Evolutionary conservation across 225 moss, liverwort and hornwort species (phyloP), one percentile per base, ranked within the genome.

Genomic region (Sphagnum tenellum): DNA sequence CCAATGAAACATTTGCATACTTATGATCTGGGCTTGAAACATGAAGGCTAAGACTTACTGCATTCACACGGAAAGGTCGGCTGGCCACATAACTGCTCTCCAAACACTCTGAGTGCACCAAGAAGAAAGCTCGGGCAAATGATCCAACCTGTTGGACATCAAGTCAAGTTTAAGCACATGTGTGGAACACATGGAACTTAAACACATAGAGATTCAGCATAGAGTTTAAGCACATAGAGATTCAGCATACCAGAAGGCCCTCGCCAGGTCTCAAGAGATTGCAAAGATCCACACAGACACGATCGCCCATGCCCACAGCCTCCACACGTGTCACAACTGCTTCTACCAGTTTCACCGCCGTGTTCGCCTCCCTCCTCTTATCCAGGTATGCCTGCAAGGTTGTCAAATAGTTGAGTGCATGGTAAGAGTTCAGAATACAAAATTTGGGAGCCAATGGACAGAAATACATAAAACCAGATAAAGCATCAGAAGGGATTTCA

Each of bases 81-180:
- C 84, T 83, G 57, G 84, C 79, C 13, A 83, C 71, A 56, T 88
- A 88, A 51, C 80, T 76, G 50, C 82, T 85, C 70, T 82, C 72
- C 49, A 89, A 78, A 78, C 88, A 90, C 81, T 92, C 92, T 13
- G 95, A 96, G 64, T 96, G 95, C 55, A 96, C 95, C 80, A 96
- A 77, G 68, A 96, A 96, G 65, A 96, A 78, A 46, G 89, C 92
- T 70, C 95, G 77, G 48, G 92, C 86, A 77, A 96, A 96, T 11
- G 95, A 96, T 53, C 95, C 95, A 12, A 96, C 89, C 94, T 95
- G 88, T 8, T 45, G 47, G 7, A 12, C 44, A 8, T 55, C 10
- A 55, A 2, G 10, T 55, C 10, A 55, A n/a, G 10, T n/a, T 9
- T 55, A 3, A 5, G 11, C 8, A 56, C 8, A 56, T 56, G 29